Evolutionary conservation across 805 yeast species (phyloP).

Genomic region (Cyberlindnera suaveolens): DNA sequence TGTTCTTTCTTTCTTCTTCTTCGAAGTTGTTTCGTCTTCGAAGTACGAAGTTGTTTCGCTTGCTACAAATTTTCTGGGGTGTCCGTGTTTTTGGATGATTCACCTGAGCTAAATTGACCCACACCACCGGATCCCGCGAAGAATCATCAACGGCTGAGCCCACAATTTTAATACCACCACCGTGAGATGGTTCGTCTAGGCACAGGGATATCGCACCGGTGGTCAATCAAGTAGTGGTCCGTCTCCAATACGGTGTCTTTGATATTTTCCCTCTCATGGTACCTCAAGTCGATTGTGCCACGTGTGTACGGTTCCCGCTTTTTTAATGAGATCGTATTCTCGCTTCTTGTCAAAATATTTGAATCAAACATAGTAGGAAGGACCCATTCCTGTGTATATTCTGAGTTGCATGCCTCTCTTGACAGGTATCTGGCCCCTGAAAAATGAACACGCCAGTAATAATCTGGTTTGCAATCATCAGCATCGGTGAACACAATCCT

Average conservation of each 20-base stretch:
- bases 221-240: background rate
- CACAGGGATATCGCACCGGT: background rate
- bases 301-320: background rate
- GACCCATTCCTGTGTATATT: background rate
- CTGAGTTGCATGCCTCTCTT: background rate
- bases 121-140: too few relatives aligned
- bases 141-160: too few relatives aligned
- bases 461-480: background rate
- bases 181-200: background rate
- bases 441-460: background rate
- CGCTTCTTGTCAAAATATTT: background rate
- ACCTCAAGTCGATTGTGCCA: background rate
- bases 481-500: background rate
- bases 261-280: background rate
- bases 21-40: too few relatives aligned
- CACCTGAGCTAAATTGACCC: too few relatives aligned
- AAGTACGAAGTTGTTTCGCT: too few relatives aligned
- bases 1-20: too few relatives aligned
- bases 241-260: background rate
- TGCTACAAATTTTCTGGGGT: too few relatives aligned
- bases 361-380: background rate
- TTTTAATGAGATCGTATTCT: background rate
- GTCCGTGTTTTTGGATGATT: too few relatives aligned
- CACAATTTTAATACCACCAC: background rate
- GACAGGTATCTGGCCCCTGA: background rate